Base-by-base conservation (phyloP, 805 yeast species). In the Candida boidinii region DNA sequence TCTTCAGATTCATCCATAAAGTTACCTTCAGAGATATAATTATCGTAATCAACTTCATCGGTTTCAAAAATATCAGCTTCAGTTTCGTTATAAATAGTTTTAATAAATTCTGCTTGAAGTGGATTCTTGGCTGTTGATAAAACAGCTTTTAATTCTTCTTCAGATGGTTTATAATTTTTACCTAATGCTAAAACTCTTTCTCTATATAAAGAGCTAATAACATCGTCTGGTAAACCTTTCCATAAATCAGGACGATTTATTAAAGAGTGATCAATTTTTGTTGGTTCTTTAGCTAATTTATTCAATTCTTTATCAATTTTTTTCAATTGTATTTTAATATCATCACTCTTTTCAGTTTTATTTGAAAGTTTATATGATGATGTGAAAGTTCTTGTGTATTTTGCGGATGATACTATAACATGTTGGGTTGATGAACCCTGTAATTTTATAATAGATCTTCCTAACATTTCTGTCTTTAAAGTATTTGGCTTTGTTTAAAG, bases 241-340 rank as follows among this genome's bases (percentile, higher is more conserved):
- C 94, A 82, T 33, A 70, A 66, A 35, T 72, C 73, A 3, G 94
- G 94, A 35, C n/a, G n/a, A n/a, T 75, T 59, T 44, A 70, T 71
- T 18, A 76, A 54, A 12, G 50, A 44, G 15, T 40, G 39, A 25
- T 46, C 49, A 3, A 47, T 41, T 20, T 49, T 31, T 12, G 38
- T 39, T 12, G 33, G 30, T 3, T 39, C 36, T n/a, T n/a, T n/a
- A n/a, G n/a, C n/a, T n/a, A n/a, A n/a, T n/a, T n/a, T n/a, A n/a
- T n/a, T n/a, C n/a, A 6, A 46, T 21, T 46, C 39, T 7, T 35
- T 29, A 17, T 38, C 35, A 3, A 42, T 31, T 21, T 37, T 18
- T 12, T 32, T 24, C 8, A 53, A 30, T 27, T 37, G 21, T 18
- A 28, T 17, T 19, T 46, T 42, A n/a, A 48, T 30, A 8, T 26